Percentiles rank a stretch among this genome's conserved stretches.
Evolutionary conservation across 1,139 yeast species (phyloP).

Genomic region (Yamadazyma siamensis): DNA sequence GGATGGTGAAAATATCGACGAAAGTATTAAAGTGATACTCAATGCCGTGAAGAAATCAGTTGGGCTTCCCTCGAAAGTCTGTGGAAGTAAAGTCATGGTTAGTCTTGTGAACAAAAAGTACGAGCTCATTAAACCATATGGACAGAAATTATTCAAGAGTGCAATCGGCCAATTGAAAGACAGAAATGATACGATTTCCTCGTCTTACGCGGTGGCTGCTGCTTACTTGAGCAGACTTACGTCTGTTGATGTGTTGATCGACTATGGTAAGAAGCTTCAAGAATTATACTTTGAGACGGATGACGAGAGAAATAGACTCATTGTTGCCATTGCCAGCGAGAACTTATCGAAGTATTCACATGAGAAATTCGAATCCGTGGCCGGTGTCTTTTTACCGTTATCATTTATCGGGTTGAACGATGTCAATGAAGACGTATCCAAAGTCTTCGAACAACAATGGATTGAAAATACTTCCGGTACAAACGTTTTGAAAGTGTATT

Average conservation of each 20-base stretch:
- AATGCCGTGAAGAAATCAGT: constrained; percentile 63
- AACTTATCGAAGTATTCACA: constrained; percentile 72
- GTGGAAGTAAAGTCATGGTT: constrained; percentile 76
- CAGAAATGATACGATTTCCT: constrained; percentile 67
- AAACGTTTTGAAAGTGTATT: constrained; percentile 67
- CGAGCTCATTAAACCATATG: constrained; percentile 54
- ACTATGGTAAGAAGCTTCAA: constrained; percentile 51
- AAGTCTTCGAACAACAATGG: constrained; percentile 68
- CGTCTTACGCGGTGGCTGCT: constrained; percentile 75
- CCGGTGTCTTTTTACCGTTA: constrained; percentile 70
- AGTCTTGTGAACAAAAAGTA: constrained; percentile 58
- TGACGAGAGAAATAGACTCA: constrained; percentile 43
- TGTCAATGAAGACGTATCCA: constrained; percentile 40
- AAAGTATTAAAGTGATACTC: constrained; percentile 47
- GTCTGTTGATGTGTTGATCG: constrained; percentile 47
- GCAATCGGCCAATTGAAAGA: constrained; percentile 63
- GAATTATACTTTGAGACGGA: constrained; percentile 62
- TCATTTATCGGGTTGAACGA: constrained; percentile 80
- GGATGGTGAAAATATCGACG: constrained; percentile 51
- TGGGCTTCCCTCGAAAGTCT: constrained; percentile 89
- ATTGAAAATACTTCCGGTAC: constrained; percentile 70
- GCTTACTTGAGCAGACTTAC: constrained; percentile 76
- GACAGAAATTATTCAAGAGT: constrained; percentile 58
- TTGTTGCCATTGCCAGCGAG: constrained; percentile 64
- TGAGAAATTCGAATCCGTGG: constrained; percentile 62